These are phyloP conservation scores for Tephrocybe sp. DNA, from an alignment of 768 basidiomycete species.

Conservation along the genomic window DNA sequence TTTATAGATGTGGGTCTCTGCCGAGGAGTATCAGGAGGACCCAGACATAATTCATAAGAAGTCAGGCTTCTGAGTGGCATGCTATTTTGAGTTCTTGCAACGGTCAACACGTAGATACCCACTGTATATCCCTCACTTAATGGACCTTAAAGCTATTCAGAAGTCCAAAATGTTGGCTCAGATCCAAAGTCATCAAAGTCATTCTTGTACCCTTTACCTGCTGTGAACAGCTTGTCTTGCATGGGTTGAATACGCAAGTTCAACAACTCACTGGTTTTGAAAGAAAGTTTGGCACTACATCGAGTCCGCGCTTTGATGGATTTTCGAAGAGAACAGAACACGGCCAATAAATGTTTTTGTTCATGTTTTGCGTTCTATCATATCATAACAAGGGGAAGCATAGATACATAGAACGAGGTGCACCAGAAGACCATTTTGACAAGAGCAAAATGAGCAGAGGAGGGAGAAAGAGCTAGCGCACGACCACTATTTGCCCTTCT, in stretches of 20 bases:
- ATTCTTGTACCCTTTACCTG: not conserved
- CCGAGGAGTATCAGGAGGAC: slow-evolving; percentile 99
- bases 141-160: not conserved
- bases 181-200: not conserved
- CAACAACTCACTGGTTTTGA: no score
- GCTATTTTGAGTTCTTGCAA: slow-evolving; percentile 16
- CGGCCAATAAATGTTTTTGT: not conserved
- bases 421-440: slow-evolving; percentile 24
- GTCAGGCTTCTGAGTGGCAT: slow-evolving; percentile 62
- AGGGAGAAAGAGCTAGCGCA: slow-evolving; percentile 20
- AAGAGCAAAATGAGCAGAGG: slow-evolving; percentile 24
- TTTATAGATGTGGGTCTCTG: slow-evolving; percentile 96
- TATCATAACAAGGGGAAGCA: slow-evolving; percentile 17
- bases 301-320: no score
- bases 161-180: no score
- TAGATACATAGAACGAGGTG: slow-evolving; percentile 17
- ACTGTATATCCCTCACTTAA: slow-evolving; percentile 17
- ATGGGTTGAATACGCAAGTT: no score
- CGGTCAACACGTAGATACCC: slow-evolving; percentile 24
- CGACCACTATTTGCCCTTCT: slow-evolving; percentile 83
- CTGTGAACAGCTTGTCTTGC: not conserved
- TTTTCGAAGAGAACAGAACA: no score
- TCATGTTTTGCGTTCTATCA: slow-evolving; percentile 17
- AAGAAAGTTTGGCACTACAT: no score
- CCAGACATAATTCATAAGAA: slow-evolving; percentile 98